Conservation (phyloP, 106 monocot genomes). For the Chionographis japonica region DNA sequence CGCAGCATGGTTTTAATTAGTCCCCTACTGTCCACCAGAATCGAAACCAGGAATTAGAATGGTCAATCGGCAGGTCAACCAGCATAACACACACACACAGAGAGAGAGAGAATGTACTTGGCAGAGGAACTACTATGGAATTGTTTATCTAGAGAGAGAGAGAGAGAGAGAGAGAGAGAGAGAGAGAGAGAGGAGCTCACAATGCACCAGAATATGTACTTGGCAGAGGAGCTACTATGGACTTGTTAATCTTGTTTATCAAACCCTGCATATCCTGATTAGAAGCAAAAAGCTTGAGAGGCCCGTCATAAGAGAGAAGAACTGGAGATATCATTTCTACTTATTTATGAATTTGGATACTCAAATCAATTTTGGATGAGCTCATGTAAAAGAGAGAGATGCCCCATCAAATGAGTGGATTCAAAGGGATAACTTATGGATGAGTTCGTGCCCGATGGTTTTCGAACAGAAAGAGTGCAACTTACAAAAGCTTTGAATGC, state of each 20-base stretch:
- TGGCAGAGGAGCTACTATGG: slow-evolving; percentile 88
- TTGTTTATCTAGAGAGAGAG: background rate
- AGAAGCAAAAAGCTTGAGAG: slow-evolving; percentile 4
- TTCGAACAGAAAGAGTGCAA: slow-evolving; percentile 8
- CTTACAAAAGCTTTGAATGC: slow-evolving; percentile 99
- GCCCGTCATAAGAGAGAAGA: background rate
- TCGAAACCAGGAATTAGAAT: slow-evolving; percentile 1
- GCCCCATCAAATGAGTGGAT: too few species aligned
- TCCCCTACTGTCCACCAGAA: slow-evolving; percentile 59
- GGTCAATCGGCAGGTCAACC: too few species aligned
- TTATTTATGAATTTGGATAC: too few species aligned
- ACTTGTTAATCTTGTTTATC: slow-evolving; percentile 99
- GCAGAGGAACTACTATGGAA: slow-evolving; percentile 55
- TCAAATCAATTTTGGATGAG: too few species aligned
- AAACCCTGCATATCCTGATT: slow-evolving; percentile 91
- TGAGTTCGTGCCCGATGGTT: too few species aligned
- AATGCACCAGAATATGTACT: slow-evolving; percentile 80
- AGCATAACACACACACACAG: too few species aligned
- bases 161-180: background rate
- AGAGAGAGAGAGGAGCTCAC: slow-evolving; percentile 36
- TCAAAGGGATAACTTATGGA: too few species aligned
- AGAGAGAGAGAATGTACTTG: slow-evolving; percentile 30
- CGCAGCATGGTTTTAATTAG: slow-evolving; percentile 98
- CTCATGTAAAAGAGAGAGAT: too few species aligned
- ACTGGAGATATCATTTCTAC: background rate